phyloP scores from a whole-genome alignment of 176 grass and related monocot genomes.

The Areca catechu region DNA sequence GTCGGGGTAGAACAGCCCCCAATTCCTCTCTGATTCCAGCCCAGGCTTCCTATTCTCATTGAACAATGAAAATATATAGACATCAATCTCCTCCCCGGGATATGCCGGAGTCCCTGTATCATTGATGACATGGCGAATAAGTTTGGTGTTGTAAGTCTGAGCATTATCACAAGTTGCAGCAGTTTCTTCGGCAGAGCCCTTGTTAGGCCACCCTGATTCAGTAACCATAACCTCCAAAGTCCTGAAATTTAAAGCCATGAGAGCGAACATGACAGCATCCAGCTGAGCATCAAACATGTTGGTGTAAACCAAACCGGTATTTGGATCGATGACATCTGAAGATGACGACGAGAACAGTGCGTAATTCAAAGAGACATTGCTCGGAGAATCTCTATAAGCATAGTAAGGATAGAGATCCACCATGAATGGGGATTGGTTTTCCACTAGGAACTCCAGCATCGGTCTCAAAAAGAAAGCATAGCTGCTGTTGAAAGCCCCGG shows the following conservation, averaged over 20 bases:
- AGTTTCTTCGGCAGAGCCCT: constrained; percentile 62
- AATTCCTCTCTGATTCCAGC: constrained; percentile 90
- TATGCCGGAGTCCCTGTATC: constrained; percentile 79
- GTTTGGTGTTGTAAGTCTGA: constrained; percentile 85
- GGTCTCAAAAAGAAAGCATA: constrained; percentile 86
- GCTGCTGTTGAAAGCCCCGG: constrained; percentile 86
- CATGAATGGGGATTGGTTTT: constrained; percentile 93
- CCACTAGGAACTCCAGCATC: constrained; percentile 88
- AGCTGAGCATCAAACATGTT: constrained; percentile 96
- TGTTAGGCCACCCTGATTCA: constrained; percentile 86
- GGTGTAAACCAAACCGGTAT: constrained; percentile 82
- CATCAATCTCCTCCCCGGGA: constrained; percentile 78
- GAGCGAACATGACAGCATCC: constrained; percentile 80
- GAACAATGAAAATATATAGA: constrained; percentile 95
- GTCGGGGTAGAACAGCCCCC: constrained; percentile 83
- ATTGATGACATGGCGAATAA: constrained; percentile 81
- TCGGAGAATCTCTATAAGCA: constrained; percentile 73
- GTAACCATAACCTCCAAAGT: constrained; percentile 87
- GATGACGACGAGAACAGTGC: constrained; percentile 60
- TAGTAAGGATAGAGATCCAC: constrained; percentile 95
- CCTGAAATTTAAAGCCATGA: constrained; percentile 89
- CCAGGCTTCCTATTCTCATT: constrained; percentile 93
- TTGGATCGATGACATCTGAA: constrained; percentile 65
- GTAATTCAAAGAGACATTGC: constrained; percentile 76
- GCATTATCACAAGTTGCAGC: constrained; percentile 80